Conservation (phyloP, 75 land plant genomes). For the Chamaecyparis obtusa region DNA sequence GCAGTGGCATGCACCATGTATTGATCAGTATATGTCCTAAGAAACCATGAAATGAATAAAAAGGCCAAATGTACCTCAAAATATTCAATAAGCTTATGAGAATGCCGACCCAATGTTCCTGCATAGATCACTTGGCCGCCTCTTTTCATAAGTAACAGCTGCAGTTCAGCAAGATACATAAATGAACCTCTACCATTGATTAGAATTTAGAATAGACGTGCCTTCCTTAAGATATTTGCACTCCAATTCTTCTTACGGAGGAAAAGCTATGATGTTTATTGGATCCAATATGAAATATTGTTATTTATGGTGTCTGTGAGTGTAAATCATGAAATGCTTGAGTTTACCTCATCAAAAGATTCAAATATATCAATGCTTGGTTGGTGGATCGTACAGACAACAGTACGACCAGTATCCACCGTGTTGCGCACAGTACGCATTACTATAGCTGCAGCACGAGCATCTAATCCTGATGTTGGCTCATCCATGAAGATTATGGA, state of each 20-base stretch:
- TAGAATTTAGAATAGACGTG: background rate
- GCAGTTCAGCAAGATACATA: slow-evolving; percentile 12
- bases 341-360: slow-evolving; percentile 29
- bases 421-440: slow-evolving; percentile 40
- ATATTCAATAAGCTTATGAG: slow-evolving; percentile 34
- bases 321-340: background rate
- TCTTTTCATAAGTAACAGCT: slow-evolving; percentile 39
- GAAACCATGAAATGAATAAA: background rate
- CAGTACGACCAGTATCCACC: slow-evolving; percentile 37
- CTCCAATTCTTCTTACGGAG: background rate
- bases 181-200: background rate
- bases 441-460: slow-evolving; percentile 44
- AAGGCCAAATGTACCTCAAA: slow-evolving; percentile 23
- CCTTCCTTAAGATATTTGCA: background rate
- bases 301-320: background rate
- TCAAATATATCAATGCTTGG: slow-evolving; percentile 38
- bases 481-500: slow-evolving; percentile 47
- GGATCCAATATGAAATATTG: background rate
- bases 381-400: slow-evolving; percentile 48
- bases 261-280: background rate
- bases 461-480: slow-evolving; percentile 46
- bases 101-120: slow-evolving; percentile 36
- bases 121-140: slow-evolving; percentile 45
- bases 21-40: background rate
- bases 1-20: background rate